Base-by-base conservation (phyloP, 2,329 filamentous ascomycete species). In the Colletotrichum plurivorum region DNA sequence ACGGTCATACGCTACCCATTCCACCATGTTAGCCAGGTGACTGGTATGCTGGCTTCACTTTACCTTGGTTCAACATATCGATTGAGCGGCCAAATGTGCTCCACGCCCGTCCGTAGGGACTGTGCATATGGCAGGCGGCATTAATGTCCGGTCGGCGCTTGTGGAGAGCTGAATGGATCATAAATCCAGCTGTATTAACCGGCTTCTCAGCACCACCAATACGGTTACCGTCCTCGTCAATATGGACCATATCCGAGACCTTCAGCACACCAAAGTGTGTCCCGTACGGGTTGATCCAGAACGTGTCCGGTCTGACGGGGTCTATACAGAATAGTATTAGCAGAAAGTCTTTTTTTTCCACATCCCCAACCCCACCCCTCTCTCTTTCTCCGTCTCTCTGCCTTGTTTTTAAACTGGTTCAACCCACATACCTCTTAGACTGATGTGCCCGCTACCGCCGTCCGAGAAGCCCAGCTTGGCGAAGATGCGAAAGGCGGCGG, bases 81-180 rank as follows among this genome's bases (percentile, higher is more conserved):
- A 93, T 81, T 0, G 85, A 85, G 6, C 80, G 82, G 1, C 84
- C 89, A 75, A 93, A 93, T 0, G 84, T 82, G 39, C 85, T 88
- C 90, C 90, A 93, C 0, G 91, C 90, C 52, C 91, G 87, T 1
- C 90, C 91, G 13, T 87, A 85, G 16, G 84, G 85, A 15, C 85
- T 87, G 76, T 93, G 91, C 16, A 88, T 85, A 73, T 93, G 91
- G 75, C 90, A 92, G 5, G 90, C 88, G 0, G 91, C 90, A 72
- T 89, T 84, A 48, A 91, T 88, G 74, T 92, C 86, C 2, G 88
- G 88, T 39, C 90, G 80, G 1, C 87, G 87, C 77, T 88, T 89
- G 78, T 92, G 87, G 15, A 93, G 82, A 4, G 89, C 89, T 9
- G 84, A 85, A 77, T 93, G 91, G 64, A 93, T 93, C 69, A 91